Percentiles rank a stretch among this genome's conserved stretches.
Conservation (phyloP, 805 yeast genomes). For the Hagleromyces aurorensis region DNA sequence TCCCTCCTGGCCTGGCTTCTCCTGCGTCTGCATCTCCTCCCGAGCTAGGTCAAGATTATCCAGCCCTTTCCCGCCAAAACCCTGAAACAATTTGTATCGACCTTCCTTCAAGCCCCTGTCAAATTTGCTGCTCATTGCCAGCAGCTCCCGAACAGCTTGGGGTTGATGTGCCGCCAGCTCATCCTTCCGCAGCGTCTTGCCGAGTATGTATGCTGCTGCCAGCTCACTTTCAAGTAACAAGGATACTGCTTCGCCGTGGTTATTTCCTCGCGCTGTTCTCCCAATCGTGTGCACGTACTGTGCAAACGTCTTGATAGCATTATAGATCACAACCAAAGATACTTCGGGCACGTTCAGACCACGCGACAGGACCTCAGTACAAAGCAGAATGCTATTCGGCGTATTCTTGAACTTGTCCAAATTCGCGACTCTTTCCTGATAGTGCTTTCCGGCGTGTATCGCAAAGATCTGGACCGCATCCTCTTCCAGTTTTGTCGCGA, state of each 20-base stretch:
- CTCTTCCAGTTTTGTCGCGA: constrained; percentile 44
- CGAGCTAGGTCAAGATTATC: constrained; percentile 57
- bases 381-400: constrained; percentile 57
- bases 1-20: constrained; percentile 9
- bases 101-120: constrained; percentile 57
- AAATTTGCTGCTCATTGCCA: constrained; percentile 46
- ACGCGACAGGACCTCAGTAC: constrained; percentile 92
- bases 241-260: constrained; percentile 66
- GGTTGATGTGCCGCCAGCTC: constrained; percentile 37
- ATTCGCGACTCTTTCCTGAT: constrained; percentile 69
- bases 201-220: constrained; percentile 53
- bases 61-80: constrained; percentile 91
- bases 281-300: constrained; percentile 97
- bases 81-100: constrained; percentile 55
- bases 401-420: constrained; percentile 62
- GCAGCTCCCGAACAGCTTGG: constrained; percentile 33
- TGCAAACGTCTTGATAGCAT: constrained; percentile 81
- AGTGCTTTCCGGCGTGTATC: constrained; percentile 90
- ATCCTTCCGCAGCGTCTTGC: constrained; percentile 40
- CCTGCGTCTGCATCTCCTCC: constrained; percentile 22
- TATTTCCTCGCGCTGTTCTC: constrained; percentile 89
- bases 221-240: constrained; percentile 58
- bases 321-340: constrained; percentile 72
- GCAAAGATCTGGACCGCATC: constrained; percentile 50
- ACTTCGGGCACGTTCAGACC: constrained; percentile 90